Base-by-base conservation (phyloP, 2,329 filamentous ascomycete species). In the Pestalotiopsis sp. region DNA sequence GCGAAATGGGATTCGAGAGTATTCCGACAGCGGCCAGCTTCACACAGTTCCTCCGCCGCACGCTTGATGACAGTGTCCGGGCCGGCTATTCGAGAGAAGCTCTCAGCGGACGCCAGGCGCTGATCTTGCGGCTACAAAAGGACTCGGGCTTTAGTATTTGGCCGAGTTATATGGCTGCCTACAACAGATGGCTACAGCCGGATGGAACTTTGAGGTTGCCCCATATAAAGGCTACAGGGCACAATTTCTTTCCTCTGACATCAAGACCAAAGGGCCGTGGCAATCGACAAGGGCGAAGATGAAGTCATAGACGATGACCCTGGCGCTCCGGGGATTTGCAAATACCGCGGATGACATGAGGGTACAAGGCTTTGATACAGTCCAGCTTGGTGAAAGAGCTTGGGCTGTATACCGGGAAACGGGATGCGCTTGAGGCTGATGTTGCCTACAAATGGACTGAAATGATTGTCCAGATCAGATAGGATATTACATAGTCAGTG, bases 1-100 rank as follows among this genome's bases (percentile, higher is more conserved):
- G 44, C 0, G 77, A 76, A 40, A 85, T 86, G 82, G 82, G 81
- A 4, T 71, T 86, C 3, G 64, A 65, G 1, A 66, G 67, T 0
- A 44, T 75, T 0, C 77, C 76, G 0, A 69, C 69, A 0, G 64
- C 72, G 4, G 66, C 64, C 10, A 69, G 14, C 9, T 79, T 83
- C 67, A 81, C 78, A 1, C 24, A 30, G 0, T 67, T 79, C 26
- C 73, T 84, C 39, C 77, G 78, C 17, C 69, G 71, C 4, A 80
- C 80, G 4, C 76, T 81, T 0, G 68, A 67, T 2, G 72, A 71
- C 4, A 82, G 81, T 65, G 71, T 77, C 66, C 61, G 67, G 4
- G 76, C 72, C 56, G 78, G 77, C 3, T 83, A 83, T 68, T 77
- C 71, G 14, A 71, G 13, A 17, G 75, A 69, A 70, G 71, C 68